Evolutionary conservation across 2,329 filamentous ascomycete species (phyloP).

Genomic region (Fusarium burgessii): DNA sequence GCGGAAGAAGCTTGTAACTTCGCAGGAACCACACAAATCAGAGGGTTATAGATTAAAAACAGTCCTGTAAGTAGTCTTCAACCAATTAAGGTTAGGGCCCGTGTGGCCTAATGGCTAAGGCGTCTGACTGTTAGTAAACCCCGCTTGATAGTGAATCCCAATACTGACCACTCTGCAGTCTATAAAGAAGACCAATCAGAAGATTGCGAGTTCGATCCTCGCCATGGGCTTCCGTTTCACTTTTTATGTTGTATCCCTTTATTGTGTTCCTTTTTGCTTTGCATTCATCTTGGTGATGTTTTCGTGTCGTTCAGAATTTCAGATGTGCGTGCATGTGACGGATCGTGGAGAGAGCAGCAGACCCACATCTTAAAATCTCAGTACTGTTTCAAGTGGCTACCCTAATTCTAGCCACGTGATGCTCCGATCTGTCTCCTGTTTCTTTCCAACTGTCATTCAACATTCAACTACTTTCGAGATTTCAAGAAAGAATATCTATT

Average conservation of each 20-base stretch:
- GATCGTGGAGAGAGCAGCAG: neutral
- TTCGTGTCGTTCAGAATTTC: neutral
- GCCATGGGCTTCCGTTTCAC: neutral
- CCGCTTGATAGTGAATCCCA: too few relatives aligned
- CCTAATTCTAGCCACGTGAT: neutral
- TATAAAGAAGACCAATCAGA: neutral
- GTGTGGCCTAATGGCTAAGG: neutral
- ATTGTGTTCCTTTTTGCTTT: neutral
- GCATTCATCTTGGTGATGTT: neutral
- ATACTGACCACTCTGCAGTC: too few relatives aligned
- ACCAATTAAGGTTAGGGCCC: neutral
- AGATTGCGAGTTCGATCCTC: neutral
- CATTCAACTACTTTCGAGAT: neutral
- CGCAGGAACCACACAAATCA: too few relatives aligned
- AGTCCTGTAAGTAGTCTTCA: too few relatives aligned
- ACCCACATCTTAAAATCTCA: neutral
- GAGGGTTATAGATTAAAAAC: too few relatives aligned
- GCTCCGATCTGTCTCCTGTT: neutral
- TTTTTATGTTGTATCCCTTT: accelerated
- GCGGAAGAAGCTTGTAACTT: too few relatives aligned
- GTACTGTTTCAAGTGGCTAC: neutral
- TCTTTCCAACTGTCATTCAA: neutral
- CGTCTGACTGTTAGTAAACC: neutral
- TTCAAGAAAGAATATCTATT: neutral
- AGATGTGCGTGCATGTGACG: accelerated